A percentile compares a stretch with the other conserved stretches of the same genome.
phyloP scores from a whole-genome alignment of 192 early-diverging fungal species.

The Rhizophlyctis rosea region DNA sequence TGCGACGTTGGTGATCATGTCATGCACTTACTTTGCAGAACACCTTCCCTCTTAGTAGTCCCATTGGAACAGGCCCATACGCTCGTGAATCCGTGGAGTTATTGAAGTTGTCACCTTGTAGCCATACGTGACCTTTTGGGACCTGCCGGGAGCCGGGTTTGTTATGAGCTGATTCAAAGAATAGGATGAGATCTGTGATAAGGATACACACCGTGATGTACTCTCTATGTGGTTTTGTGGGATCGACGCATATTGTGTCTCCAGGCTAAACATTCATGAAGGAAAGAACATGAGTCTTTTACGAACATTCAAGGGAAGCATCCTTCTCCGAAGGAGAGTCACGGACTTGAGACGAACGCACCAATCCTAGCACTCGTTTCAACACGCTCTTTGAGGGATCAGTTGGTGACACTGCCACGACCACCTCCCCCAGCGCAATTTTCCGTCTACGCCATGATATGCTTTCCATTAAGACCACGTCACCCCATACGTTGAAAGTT shows the following conservation, averaged over 20 bases:
- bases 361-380: conserved; percentile 81
- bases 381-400: conserved; percentile 64
- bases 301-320: not conserved
- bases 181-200: not conserved
- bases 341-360: conserved; percentile 25
- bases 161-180: not conserved
- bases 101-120: conserved; percentile 86
- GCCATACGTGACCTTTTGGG: conserved; percentile 85
- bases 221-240: conserved; percentile 53
- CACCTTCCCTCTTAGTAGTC: conserved; percentile 74
- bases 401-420: conserved; percentile 71
- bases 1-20: not conserved
- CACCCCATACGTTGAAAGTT: conserved; percentile 79
- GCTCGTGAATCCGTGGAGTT: conserved; percentile 88
- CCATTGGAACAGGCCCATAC: conserved; percentile 85
- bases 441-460: conserved; percentile 42
- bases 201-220: conserved; percentile 54
- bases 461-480: conserved; percentile 71
- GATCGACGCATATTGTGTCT: conserved; percentile 78
- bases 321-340: not conserved
- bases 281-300: conserved; percentile 1
- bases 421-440: conserved; percentile 66
- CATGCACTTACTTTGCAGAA: conserved; percentile 44
- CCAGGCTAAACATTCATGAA: conserved; percentile 52
- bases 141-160: conserved; percentile 44